Evolutionary conservation across 2,329 filamentous ascomycete species (phyloP).

Genomic region (Colletotrichum cuscutae): DNA sequence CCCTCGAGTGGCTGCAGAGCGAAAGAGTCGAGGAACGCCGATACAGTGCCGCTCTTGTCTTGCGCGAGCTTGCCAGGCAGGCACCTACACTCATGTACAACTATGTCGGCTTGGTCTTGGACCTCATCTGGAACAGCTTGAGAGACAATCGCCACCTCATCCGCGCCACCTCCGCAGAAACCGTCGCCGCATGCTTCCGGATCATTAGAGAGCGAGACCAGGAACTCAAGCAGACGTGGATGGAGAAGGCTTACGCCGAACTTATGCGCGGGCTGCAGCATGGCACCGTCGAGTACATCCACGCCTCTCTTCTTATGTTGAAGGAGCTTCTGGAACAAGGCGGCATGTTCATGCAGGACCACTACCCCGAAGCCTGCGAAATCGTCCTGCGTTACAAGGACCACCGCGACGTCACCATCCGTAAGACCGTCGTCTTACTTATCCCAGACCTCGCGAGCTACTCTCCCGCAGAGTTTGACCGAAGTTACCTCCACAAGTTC

Average conservation of each 20-base stretch:
- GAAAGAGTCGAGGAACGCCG: conserved; percentile 93
- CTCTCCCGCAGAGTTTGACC: conserved; percentile 88
- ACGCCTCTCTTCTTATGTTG: conserved; percentile 92
- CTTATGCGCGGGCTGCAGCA: conserved; percentile 82
- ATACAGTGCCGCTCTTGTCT: conserved; percentile 90
- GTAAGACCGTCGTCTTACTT: conserved; percentile 88
- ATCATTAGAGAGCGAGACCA: conserved; percentile 95
- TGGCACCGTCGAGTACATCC: conserved; percentile 86
- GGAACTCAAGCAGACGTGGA: conserved; percentile 86
- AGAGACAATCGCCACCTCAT: conserved; percentile 92
- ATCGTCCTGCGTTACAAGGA: conserved; percentile 94
- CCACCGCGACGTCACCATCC: conserved; percentile 86
- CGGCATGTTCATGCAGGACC: conserved; percentile 98
- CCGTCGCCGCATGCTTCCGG: conserved; percentile 93
- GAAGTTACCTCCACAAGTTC: conserved; percentile 89
- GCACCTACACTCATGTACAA: conserved; percentile 96
- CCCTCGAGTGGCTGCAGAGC: conserved; percentile 95
- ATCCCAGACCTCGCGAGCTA: conserved; percentile 95
- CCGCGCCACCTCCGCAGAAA: conserved; percentile 89
- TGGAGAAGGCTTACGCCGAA: conserved; percentile 90
- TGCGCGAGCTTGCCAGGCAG: conserved; percentile 90
- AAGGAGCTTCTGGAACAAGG: conserved; percentile 94
- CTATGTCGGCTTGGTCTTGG: conserved; percentile 94
- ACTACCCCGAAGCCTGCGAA: conserved; percentile 92
- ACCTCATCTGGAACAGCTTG: conserved; percentile 95